phyloP scores from a whole-genome alignment of 371 early-diverging fungal species.

The Syncephalastrum monosporum region DNA sequence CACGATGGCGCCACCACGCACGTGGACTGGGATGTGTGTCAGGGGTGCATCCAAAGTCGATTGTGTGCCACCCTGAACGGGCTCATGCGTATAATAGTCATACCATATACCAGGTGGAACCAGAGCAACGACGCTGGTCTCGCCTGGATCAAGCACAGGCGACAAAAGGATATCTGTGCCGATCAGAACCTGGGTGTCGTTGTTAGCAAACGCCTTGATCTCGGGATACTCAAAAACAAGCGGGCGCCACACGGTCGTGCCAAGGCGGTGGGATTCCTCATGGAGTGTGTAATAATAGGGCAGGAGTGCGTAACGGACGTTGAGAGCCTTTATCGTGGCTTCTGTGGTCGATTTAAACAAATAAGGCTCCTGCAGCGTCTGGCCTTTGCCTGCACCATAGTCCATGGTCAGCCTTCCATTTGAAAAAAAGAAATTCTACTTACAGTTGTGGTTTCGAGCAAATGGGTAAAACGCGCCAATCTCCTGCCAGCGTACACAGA shows the following conservation, averaged over 20 bases:
- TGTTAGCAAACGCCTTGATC: slow-evolving; percentile 13
- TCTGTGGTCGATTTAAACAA: slow-evolving; percentile 42
- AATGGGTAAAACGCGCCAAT: slow-evolving; percentile 79
- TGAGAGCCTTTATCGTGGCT: slow-evolving; percentile 48
- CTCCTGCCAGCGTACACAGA: slow-evolving; percentile 71
- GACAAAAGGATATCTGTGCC: slow-evolving; percentile 53
- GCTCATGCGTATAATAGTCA: slow-evolving; percentile 35
- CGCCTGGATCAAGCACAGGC: slow-evolving; percentile 52
- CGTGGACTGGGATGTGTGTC: slow-evolving; percentile 44
- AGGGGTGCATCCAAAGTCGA: slow-evolving; percentile 39
- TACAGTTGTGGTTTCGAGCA: slow-evolving; percentile 66
- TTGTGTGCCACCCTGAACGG: slow-evolving; percentile 6
- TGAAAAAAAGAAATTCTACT: too few relatives aligned
- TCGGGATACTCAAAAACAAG: slow-evolving; percentile 37
- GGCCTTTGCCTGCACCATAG: slow-evolving; percentile 1
- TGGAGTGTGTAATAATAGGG: slow-evolving; percentile 71
- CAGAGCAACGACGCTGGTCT: slow-evolving; percentile 39
- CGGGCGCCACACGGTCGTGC: slow-evolving; percentile 46
- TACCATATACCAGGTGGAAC: slow-evolving; percentile 65
- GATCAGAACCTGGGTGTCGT: slow-evolving; percentile 36
- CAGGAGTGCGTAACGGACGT: slow-evolving; percentile 61
- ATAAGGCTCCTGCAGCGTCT: slow-evolving; percentile 57
- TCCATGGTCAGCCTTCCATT: not conserved
- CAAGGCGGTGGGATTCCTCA: slow-evolving; percentile 51
- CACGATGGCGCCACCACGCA: slow-evolving; percentile 49